Evolutionary conservation across 495 filamentous ascomycete species (phyloP), one percentile per base, ranked within the genome.

Genomic region (Trichoderma virens): DNA sequence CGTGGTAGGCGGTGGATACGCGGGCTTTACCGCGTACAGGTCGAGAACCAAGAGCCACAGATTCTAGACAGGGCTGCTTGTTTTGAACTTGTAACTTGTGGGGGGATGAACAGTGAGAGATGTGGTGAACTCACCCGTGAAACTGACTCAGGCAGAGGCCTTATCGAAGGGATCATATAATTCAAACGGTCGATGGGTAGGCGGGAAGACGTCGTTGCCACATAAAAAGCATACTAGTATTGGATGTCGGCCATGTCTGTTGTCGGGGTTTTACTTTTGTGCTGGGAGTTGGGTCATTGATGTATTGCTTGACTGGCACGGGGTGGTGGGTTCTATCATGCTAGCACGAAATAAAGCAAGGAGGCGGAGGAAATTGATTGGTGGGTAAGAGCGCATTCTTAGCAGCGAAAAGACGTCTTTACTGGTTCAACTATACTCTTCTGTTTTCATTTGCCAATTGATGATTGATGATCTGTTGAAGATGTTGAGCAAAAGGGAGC

Each of bases 1-100:
- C n/a, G 88, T 83, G 32, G 65, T 87, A 63, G 86, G 77, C 6
- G 92, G 88, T 64, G 88, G 68, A 3, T 98, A 97, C 76, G 86
- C 90, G 28, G 93, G 92, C 11, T 98, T 80, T 69, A 95, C 91
- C 9, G 81, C 88, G 59, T 98, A 89, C 72, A 84, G 93, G 66
- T 56, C 78, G 45, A 76, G 82, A 83, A 85, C 85, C 74, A 83
- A 85, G 75, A 83, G 81, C 61, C 91, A 92, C 66, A 82, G 94
- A 67, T 98, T 97, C 71, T 98, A 74, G 80, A 67, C 7, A 32
- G 56, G 62, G 23, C 20, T n/a, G n/a, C n/a, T n/a, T n/a, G n/a
- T n/a, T n/a, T n/a, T n/a, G n/a, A n/a, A n/a, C n/a, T n/a, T n/a
- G 47, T 28, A 6, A 14, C 3, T 60, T 13, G 56, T 8, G 16